Percentiles rank a stretch among this genome's conserved stretches.
Conservation (phyloP, 768 basidiomycete species). For the Trametes meyenii region DNA sequence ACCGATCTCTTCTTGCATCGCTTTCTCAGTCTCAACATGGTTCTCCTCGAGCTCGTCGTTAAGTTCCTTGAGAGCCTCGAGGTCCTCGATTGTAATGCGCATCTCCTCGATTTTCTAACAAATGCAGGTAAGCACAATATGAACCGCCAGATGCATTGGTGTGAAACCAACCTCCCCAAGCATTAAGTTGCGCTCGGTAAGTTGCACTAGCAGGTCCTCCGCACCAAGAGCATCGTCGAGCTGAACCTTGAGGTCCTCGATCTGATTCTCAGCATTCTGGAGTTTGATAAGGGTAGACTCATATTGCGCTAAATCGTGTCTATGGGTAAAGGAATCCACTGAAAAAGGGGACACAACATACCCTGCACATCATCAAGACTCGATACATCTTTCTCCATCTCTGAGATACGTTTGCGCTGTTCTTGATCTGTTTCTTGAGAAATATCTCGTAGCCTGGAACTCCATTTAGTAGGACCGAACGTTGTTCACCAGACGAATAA, state of each 20-base stretch:
- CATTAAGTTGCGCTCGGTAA: slow-evolving; percentile 92
- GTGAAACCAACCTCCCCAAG: slow-evolving; percentile 72
- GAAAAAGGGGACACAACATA: slow-evolving; percentile 28
- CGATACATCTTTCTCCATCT: slow-evolving; percentile 89
- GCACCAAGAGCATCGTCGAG: slow-evolving; percentile 94
- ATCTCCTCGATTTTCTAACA: slow-evolving; percentile 95
- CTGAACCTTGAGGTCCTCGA: slow-evolving; percentile 92
- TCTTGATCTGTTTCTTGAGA: slow-evolving; percentile 88
- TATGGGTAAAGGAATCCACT: not conserved
- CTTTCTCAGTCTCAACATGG: slow-evolving; percentile 91
- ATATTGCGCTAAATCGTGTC: slow-evolving; percentile 60
- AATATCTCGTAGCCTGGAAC: slow-evolving; percentile 80
- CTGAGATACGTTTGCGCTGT: slow-evolving; percentile 73
- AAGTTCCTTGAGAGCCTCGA: slow-evolving; percentile 94
- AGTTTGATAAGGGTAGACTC: slow-evolving; percentile 80
- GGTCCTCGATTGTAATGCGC: slow-evolving; percentile 93
- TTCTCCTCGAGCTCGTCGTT: slow-evolving; percentile 98
- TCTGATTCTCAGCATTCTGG: slow-evolving; percentile 85
- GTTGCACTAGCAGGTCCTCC: slow-evolving; percentile 93
- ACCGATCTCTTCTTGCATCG: slow-evolving; percentile 90
- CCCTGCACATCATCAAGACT: slow-evolving; percentile 81
- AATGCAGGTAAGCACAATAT: not conserved
- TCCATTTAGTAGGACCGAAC: not conserved
- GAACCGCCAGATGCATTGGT: not conserved
- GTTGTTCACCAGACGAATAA: not conserved